Percentiles rank a stretch among this genome's conserved stretches.
phyloP scores from a whole-genome alignment of 805 yeast genomes.

The Maudiozyma bulderi region DNA sequence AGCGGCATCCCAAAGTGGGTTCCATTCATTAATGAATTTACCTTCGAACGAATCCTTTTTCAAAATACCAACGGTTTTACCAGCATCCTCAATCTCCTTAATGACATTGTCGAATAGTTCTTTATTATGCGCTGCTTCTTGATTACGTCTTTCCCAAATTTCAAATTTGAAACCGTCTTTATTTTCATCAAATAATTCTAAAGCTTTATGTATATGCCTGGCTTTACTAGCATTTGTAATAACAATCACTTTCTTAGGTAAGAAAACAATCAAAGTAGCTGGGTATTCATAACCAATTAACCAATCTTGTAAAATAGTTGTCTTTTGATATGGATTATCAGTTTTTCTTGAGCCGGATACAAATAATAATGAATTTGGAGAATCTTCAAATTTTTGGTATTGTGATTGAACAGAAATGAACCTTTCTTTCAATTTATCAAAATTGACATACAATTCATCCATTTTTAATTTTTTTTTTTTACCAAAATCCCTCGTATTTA shows the following conservation, averaged over 20 bases:
- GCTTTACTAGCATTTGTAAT: slow-evolving; percentile 82
- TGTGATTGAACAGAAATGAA: slow-evolving; percentile 20
- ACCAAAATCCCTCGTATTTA: not conserved
- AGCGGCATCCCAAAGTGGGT: slow-evolving; percentile 31
- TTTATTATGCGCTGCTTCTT: slow-evolving; percentile 70
- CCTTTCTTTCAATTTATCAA: slow-evolving; percentile 22
- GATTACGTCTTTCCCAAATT: slow-evolving; percentile 62
- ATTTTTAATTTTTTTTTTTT: slow-evolving; percentile 8
- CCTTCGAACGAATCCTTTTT: slow-evolving; percentile 74
- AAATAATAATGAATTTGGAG: slow-evolving; percentile 43
- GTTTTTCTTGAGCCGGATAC: slow-evolving; percentile 81
- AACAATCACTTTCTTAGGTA: slow-evolving; percentile 48
- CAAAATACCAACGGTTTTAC: slow-evolving; percentile 54
- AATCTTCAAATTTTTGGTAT: slow-evolving; percentile 21
- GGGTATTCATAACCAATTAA: slow-evolving; percentile 90
- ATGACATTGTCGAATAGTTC: slow-evolving; percentile 51
- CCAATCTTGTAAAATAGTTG: slow-evolving; percentile 85
- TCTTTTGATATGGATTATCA: slow-evolving; percentile 81
- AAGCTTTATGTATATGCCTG: slow-evolving; percentile 44
- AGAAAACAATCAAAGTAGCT: slow-evolving; percentile 68
- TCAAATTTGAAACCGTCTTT: slow-evolving; percentile 37
- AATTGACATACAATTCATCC: slow-evolving; percentile 27
- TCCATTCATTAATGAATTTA: slow-evolving; percentile 79
- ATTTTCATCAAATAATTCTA: slow-evolving; percentile 37
- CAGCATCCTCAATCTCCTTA: slow-evolving; percentile 35